These are phyloP conservation scores for Coemansia sp. DNA, from an alignment of 192 early-diverging fungal species.

Conservation along the genomic window DNA sequence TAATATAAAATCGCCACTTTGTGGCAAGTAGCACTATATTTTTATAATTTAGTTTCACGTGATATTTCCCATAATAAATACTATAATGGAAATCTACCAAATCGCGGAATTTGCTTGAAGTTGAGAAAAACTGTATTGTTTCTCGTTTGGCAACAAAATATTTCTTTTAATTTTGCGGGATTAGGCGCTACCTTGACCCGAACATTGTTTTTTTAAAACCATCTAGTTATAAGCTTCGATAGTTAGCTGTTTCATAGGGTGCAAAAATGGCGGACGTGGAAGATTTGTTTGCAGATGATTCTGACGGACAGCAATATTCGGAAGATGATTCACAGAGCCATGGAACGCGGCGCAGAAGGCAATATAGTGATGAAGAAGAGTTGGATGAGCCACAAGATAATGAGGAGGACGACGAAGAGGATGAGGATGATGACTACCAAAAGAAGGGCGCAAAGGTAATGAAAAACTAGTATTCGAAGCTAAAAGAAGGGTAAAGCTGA, in stretches of 20 bases:
- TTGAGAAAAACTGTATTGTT: too few relatives aligned
- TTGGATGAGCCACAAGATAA: conserved; percentile 14
- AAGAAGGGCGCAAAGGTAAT: conserved; percentile 55
- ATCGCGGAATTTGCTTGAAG: too few relatives aligned
- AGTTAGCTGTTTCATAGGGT: too few relatives aligned
- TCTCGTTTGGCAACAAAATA: too few relatives aligned
- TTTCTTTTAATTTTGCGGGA: background rate
- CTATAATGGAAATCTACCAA: too few relatives aligned
- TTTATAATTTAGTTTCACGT: too few relatives aligned
- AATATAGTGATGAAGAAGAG: conserved; percentile 31
- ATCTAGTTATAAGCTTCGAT: background rate
- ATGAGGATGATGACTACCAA: conserved; percentile 45
- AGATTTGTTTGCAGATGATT: conserved; percentile 69
- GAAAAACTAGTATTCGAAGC: conserved; percentile 38
- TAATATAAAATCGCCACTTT: too few relatives aligned
- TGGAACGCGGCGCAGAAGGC: conserved; percentile 19
- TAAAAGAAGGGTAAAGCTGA: conserved; percentile 3
- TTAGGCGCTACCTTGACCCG: too few relatives aligned
- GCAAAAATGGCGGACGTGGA: conserved; percentile 59
- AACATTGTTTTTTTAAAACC: background rate
- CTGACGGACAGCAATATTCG: conserved; percentile 59
- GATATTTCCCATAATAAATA: too few relatives aligned
- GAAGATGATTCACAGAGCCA: conserved; percentile 8
- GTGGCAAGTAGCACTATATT: too few relatives aligned
- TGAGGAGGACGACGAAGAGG: conserved; percentile 11